A percentile compares a stretch with the other conserved stretches of the same genome.
Evolutionary conservation across 2,329 filamentous ascomycete genomes (phyloP).

Genomic region (Scytalidium lignicola): DNA sequence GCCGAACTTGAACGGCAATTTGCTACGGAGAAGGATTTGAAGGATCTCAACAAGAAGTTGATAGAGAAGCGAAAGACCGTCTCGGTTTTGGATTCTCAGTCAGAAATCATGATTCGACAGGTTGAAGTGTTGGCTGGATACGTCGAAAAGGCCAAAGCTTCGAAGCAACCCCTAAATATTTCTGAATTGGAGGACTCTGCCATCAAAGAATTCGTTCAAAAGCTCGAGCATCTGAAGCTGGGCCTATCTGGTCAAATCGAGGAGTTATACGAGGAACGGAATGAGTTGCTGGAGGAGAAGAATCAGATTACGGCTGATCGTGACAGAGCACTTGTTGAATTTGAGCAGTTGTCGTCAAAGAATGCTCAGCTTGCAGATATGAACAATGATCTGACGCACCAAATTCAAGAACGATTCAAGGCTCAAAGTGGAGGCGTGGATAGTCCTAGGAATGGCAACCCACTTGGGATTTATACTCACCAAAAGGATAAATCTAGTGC

Average conservation of each 20-base stretch:
- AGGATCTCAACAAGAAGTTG: slow-evolving; percentile 75
- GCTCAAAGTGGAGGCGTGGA: slow-evolving; percentile 54
- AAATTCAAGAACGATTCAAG: slow-evolving; percentile 91
- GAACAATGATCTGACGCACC: slow-evolving; percentile 92
- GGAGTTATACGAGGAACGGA: slow-evolving; percentile 64
- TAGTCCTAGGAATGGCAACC: slow-evolving; percentile 43
- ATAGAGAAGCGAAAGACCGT: slow-evolving; percentile 94
- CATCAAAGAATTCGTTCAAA: slow-evolving; percentile 85
- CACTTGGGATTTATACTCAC: slow-evolving; percentile 56
- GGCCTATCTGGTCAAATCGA: slow-evolving; percentile 54
- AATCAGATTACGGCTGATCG: slow-evolving; percentile 77
- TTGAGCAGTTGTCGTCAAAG: slow-evolving; percentile 89
- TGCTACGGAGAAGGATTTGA: slow-evolving; percentile 43
- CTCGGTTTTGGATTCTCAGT: slow-evolving; percentile 87
- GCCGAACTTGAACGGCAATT: slow-evolving; percentile 82
- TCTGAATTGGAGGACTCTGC: slow-evolving; percentile 81
- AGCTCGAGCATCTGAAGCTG: slow-evolving; percentile 56
- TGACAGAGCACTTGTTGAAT: slow-evolving; percentile 90
- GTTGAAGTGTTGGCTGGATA: slow-evolving; percentile 85
- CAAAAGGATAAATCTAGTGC: slow-evolving; percentile 42
- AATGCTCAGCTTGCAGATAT: slow-evolving; percentile 91
- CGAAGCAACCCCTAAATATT: slow-evolving; percentile 73
- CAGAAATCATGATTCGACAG: slow-evolving; percentile 91
- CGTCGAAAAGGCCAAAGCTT: slow-evolving; percentile 79
- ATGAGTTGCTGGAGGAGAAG: slow-evolving; percentile 80